These are phyloP conservation scores for Exophiala calicioides DNA, from an alignment of 2,329 filamentous ascomycete genomes.

Conservation along the genomic window DNA sequence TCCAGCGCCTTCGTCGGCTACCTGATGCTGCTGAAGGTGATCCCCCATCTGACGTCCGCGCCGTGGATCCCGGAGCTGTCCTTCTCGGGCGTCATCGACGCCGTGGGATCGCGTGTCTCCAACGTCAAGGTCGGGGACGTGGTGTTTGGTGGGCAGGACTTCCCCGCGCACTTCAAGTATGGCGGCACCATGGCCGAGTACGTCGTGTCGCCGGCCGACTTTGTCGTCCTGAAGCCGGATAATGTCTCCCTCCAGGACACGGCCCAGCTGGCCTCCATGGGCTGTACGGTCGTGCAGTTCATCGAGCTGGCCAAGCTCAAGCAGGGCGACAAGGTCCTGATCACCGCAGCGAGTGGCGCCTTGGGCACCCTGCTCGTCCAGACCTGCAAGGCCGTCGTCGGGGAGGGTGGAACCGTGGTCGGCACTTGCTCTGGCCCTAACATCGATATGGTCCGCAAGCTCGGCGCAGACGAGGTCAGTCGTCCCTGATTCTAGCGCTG, in stretches of 20 bases:
- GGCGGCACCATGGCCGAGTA: slow-evolving; percentile 41
- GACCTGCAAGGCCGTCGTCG: background rate
- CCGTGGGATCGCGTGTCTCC: slow-evolving; percentile 11
- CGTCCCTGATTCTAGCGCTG: too few relatives aligned
- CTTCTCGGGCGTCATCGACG: slow-evolving; percentile 6
- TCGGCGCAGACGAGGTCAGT: slow-evolving; percentile 6
- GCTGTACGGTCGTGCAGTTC: background rate
- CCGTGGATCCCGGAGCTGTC: slow-evolving; percentile 1
- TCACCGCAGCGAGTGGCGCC: background rate
- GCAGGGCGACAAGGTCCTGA: slow-evolving; percentile 1
- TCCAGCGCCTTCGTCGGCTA: background rate
- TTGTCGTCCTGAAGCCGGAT: slow-evolving; percentile 34
- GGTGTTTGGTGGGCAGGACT: slow-evolving; percentile 1
- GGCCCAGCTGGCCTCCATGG: slow-evolving; percentile 34
- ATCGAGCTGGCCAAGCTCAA: slow-evolving; percentile 1
- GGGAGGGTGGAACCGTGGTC: slow-evolving; percentile 3
- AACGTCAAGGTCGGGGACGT: slow-evolving; percentile 1
- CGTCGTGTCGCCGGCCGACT: slow-evolving; percentile 29
- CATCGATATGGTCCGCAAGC: background rate
- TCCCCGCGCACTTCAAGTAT: background rate
- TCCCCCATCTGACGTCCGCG: slow-evolving; percentile 1
- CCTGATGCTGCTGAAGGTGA: background rate
- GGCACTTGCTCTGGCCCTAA: slow-evolving; percentile 4
- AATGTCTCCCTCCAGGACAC: slow-evolving; percentile 34
- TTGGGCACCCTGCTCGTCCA: slow-evolving; percentile 1